Percentiles rank a stretch among this genome's conserved stretches.
These are phyloP conservation scores for Diutina rugosa DNA, from an alignment of 1,139 yeast genomes.

Conservation along the genomic window DNA sequence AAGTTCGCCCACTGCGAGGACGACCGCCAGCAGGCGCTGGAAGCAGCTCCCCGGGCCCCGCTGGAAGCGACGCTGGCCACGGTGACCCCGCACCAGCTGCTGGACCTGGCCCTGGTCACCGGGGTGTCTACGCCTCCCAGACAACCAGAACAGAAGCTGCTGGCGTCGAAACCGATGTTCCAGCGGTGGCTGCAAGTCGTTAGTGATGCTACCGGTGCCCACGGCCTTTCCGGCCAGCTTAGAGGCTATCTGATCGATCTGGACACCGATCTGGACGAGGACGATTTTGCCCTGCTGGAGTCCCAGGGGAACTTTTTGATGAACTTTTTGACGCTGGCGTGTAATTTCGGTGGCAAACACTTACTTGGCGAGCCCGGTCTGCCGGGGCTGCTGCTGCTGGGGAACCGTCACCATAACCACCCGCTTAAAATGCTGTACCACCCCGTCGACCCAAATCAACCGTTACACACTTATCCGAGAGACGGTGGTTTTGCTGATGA, in stretches of 20 bases:
- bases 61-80: not conserved
- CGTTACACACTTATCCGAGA: not conserved
- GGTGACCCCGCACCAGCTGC: not conserved
- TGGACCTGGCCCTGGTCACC: not conserved
- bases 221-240: not conserved
- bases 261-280: not conserved
- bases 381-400: not conserved
- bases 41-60: no score
- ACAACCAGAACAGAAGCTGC: not conserved
- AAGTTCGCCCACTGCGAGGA: not conserved
- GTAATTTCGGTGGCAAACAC: not conserved
- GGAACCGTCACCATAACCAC: not conserved
- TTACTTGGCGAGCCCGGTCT: not conserved
- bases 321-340: not conserved
- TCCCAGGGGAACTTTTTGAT: conserved; percentile 1
- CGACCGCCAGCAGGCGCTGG: not conserved
- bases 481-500: not conserved
- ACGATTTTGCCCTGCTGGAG: not conserved
- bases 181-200: not conserved
- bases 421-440: not conserved
- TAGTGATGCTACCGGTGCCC: not conserved
- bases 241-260: not conserved
- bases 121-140: not conserved
- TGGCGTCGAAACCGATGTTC: not conserved
- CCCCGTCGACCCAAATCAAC: not conserved